Percentiles rank a stretch among this genome's conserved stretches.
Evolutionary conservation across 169 alveolate species (phyloP).

Genomic region (Plasmodium vivax): DNA sequence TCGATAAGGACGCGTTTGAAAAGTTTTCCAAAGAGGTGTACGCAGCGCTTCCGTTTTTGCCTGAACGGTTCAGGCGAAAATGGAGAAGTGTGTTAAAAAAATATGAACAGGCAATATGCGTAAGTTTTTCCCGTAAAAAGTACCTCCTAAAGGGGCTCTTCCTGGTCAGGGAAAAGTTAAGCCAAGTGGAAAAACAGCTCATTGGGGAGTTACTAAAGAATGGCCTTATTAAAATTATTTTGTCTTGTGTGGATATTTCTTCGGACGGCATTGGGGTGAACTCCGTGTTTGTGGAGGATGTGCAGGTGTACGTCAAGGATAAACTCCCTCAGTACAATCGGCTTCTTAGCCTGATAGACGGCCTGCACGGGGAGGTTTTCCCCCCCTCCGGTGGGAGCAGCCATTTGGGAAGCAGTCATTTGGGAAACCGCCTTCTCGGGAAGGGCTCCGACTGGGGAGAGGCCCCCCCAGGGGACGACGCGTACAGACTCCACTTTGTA

Average conservation of each 20-base stretch:
- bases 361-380: constrained; percentile 15
- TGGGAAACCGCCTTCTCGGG: not conserved
- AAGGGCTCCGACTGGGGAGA: not conserved
- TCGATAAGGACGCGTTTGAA: constrained; percentile 1
- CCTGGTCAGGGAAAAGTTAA: not conserved
- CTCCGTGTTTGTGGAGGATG: constrained; percentile 46
- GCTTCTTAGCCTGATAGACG: constrained; percentile 15
- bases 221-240: constrained; percentile 24
- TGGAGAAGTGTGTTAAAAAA: constrained; percentile 5
- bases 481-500: constrained; percentile 52
- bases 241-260: constrained; percentile 52
- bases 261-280: not conserved
- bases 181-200: not conserved
- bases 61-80: constrained; percentile 14
- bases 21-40: constrained; percentile 24
- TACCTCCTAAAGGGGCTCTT: constrained; percentile 39
- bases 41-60: not conserved
- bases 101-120: constrained; percentile 1
- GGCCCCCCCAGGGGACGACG: constrained; percentile 4
- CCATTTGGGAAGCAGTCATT: not conserved
- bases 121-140: not conserved
- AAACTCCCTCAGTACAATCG: constrained; percentile 7
- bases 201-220: constrained; percentile 36
- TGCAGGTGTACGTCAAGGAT: constrained; percentile 18
- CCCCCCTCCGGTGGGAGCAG: not conserved